Base-by-base conservation (phyloP, 345 rosid species). In the Durio zibethinus region DNA sequence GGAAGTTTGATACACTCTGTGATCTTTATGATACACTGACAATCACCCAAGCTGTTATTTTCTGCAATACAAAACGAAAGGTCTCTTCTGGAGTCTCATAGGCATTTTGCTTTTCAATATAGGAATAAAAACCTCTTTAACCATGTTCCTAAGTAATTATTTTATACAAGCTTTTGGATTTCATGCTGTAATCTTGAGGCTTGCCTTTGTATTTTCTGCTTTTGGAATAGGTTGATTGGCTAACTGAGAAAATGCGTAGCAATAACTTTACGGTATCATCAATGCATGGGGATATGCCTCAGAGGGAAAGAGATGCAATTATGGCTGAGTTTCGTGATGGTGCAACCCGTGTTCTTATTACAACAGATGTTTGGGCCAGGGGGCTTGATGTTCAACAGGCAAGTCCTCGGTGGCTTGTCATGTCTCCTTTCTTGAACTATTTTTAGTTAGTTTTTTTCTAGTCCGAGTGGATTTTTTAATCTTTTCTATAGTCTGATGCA, bases 201-300 rank as follows among this genome's bases (percentile, higher is more conserved):
- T 47, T 62, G 0, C 62, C 27, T 15, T 43, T 31, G n/a, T 62
- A 31, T 23, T 66, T 57, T 79, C 33, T 64, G 27, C 31, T 56
- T 75, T 27, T 81, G 54, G 62, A 47, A 42, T 80, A 96, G 99
- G 99, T 96, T 85, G 99, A 96, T 83, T 96, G 98, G 98, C 88
- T 96, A 27, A 92, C 97, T 59, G 98, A 91, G 87, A 96, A 91
- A 85, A 94, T 96, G 99, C 92, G 97, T n/a, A 89, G 81, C 81
- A 82, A 85, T 85, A 92, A 96, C 85, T 94, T 96, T 75, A 91
- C 98, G 0, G 98, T 94, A 78, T 96, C 98, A 43, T 89, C 99
- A 80, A 96, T 96, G 98, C 99, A 96, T 60, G 99, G 98, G 4
- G 99, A 96, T 85, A 92, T 96, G 99, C 99, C 99, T 82, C 98